Conservation (phyloP, 805 yeast genomes). For the Candida dajiaensis region DNA sequence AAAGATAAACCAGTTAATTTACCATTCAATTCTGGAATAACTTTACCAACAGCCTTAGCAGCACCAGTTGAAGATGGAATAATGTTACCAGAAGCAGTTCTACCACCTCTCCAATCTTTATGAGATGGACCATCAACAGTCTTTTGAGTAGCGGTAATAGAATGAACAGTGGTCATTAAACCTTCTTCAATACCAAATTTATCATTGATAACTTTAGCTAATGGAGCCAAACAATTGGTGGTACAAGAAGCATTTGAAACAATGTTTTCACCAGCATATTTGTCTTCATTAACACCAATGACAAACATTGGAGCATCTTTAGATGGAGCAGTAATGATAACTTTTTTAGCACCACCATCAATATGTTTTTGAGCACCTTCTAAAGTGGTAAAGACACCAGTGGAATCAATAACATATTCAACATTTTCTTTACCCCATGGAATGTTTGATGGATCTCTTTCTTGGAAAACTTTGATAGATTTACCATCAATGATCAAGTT, state of each 20-base stretch:
- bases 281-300: constrained; percentile 61
- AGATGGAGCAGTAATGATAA: constrained; percentile 67
- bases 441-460: constrained; percentile 60
- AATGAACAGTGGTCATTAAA: constrained; percentile 71
- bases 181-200: constrained; percentile 66
- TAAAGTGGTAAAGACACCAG: constrained; percentile 64
- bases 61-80: constrained; percentile 76
- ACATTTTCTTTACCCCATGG: constrained; percentile 64
- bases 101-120: constrained; percentile 79
- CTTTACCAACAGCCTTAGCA: constrained; percentile 73
- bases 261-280: constrained; percentile 52
- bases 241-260: constrained; percentile 71
- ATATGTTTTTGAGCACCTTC: constrained; percentile 65
- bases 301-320: constrained; percentile 70
- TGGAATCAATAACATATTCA: constrained; percentile 63
- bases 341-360: constrained; percentile 71
- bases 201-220: constrained; percentile 64
- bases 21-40: constrained; percentile 65
- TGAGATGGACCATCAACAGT: constrained; percentile 75
- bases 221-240: constrained; percentile 71
- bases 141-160: constrained; percentile 68
- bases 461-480: constrained; percentile 47
- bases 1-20: constrained; percentile 69
- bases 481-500: constrained; percentile 49
- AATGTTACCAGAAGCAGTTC: constrained; percentile 71